Percentiles rank a stretch among this genome's conserved stretches.
Evolutionary conservation across 371 early-diverging fungal genomes (phyloP).

Genomic region (Mycotypha africana): DNA sequence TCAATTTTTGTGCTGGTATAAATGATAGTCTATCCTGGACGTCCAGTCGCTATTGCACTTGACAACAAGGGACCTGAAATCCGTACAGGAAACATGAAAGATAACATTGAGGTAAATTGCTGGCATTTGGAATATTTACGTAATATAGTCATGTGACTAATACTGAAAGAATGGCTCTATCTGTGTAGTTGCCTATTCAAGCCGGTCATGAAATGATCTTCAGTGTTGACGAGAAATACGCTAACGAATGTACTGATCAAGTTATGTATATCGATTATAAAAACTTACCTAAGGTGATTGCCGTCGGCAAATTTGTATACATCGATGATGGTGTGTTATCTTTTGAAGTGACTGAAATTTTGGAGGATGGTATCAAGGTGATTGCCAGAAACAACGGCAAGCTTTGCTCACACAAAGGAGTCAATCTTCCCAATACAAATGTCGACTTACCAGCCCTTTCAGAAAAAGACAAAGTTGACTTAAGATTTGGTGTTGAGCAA

Average conservation of each 20-base stretch:
- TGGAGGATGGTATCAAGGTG: slow-evolving; percentile 57
- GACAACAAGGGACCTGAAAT: slow-evolving; percentile 89
- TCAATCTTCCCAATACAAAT: slow-evolving; percentile 83
- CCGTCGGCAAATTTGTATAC: slow-evolving; percentile 80
- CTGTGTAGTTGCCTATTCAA: slow-evolving; percentile 45
- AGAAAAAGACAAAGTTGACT: slow-evolving; percentile 90
- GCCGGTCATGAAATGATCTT: slow-evolving; percentile 82
- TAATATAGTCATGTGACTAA: too few relatives aligned
- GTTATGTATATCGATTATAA: slow-evolving; percentile 85
- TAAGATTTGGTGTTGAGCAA: slow-evolving; percentile 90
- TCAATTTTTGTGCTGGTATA: too few relatives aligned
- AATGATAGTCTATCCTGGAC: slow-evolving; percentile 56
- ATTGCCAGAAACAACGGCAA: slow-evolving; percentile 72
- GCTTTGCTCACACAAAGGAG: slow-evolving; percentile 79
- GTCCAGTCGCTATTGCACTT: slow-evolving; percentile 81
- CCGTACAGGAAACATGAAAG: slow-evolving; percentile 74
- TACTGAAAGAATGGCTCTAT: not conserved
- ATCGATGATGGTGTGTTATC: slow-evolving; percentile 84
- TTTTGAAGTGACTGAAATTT: slow-evolving; percentile 70
- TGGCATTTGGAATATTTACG: too few relatives aligned
- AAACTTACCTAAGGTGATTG: slow-evolving; percentile 77
- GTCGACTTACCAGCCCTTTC: slow-evolving; percentile 92
- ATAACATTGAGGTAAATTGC: slow-evolving; percentile 43
- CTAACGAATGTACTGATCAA: slow-evolving; percentile 60
- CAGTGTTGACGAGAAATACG: slow-evolving; percentile 70